A percentile compares a stretch with the other conserved stretches of the same genome.
These are phyloP conservation scores for Saturnispora dispora DNA, from an alignment of 805 yeast genomes.

Conservation along the genomic window DNA sequence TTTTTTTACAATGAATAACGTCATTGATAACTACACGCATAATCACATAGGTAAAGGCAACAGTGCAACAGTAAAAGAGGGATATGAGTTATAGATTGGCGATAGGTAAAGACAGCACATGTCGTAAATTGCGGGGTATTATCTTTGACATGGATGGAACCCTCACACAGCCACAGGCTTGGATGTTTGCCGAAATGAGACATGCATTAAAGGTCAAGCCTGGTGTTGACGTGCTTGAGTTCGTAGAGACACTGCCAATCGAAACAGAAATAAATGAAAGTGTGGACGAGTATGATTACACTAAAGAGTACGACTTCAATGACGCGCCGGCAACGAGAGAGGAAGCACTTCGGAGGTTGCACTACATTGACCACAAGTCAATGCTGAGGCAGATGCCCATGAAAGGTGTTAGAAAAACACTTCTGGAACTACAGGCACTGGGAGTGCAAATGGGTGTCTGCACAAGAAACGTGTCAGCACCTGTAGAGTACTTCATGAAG, in stretches of 20 bases:
- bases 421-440: conserved; percentile 23
- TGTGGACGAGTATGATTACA: conserved; percentile 31
- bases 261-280: conserved; percentile 37
- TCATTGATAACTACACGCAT: background rate
- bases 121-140: conserved; percentile 33
- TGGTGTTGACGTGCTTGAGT: conserved; percentile 42
- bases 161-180: conserved; percentile 50
- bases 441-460: conserved; percentile 45
- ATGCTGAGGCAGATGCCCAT: conserved; percentile 50
- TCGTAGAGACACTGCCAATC: conserved; percentile 27
- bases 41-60: background rate
- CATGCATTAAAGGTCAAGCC: conserved; percentile 32
- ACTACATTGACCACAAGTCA: conserved; percentile 49
- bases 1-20: too few relatives aligned
- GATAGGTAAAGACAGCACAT: background rate
- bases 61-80: background rate
- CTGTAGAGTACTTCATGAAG: conserved; percentile 43
- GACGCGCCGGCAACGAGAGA: conserved; percentile 15
- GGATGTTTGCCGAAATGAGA: conserved; percentile 46
- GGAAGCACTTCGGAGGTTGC: conserved; percentile 40
- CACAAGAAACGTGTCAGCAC: conserved; percentile 47
- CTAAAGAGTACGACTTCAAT: background rate
- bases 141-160: conserved; percentile 82
- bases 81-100: background rate
- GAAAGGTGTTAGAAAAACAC: conserved; percentile 36